These are phyloP conservation scores for Nepenthes alata DNA, from an alignment of 179 eudicot genomes.

Conservation along the genomic window DNA sequence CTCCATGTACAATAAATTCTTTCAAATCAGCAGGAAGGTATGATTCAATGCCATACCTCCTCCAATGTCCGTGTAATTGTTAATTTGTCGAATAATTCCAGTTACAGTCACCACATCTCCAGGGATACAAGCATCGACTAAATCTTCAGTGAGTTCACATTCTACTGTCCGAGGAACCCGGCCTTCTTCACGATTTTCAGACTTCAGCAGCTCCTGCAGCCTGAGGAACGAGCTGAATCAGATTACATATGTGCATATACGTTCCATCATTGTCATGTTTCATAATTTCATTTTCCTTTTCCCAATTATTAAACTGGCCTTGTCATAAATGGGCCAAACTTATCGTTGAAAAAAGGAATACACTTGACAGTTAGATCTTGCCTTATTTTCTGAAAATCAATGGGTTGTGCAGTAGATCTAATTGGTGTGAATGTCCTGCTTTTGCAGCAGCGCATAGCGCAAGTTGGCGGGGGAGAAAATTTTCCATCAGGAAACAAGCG, in stretches of 20 bases:
- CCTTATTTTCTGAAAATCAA: constrained; percentile 97
- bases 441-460: constrained; percentile 76
- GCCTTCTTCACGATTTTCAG: constrained; percentile 96
- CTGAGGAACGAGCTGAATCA: constrained; percentile 22
- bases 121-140: constrained; percentile 94
- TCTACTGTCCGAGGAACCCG: constrained; percentile 96
- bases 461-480: constrained; percentile 77
- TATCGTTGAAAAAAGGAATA: background rate
- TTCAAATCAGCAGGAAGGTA: background rate
- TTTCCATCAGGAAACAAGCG: constrained; percentile 90
- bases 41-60: constrained; percentile 51
- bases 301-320: background rate
- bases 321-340: background rate
- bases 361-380: constrained; percentile 7
- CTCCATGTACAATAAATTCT: background rate
- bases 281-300: background rate
- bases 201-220: constrained; percentile 81
- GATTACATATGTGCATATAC: background rate
- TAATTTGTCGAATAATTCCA: constrained; percentile 84
- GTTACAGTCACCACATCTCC: constrained; percentile 91
- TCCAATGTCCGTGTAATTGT: constrained; percentile 94
- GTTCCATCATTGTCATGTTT: background rate
- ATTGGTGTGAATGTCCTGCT: constrained; percentile 64
- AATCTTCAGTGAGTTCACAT: constrained; percentile 89
- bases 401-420: constrained; percentile 55